Base-by-base conservation (phyloP, 306 rosid species). In the Chamaecrista fasciculata region DNA sequence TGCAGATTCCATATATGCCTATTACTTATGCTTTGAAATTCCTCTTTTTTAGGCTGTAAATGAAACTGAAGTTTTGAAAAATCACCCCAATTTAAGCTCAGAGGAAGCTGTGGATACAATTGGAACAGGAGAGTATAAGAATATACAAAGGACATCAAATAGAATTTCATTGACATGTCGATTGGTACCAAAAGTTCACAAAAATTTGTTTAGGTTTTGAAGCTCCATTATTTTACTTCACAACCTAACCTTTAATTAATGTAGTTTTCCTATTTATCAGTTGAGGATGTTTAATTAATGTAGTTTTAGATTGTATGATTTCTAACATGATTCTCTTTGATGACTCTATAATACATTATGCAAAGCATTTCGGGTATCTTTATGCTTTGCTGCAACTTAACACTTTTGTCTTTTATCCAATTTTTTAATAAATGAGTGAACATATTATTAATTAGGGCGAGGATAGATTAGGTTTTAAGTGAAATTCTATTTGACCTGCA, bases 121-220 rank as follows among this genome's bases (percentile, higher is more conserved):
- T 66, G 69, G 57, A 51, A 61, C 60, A 39, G 74, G 20, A 11
- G 83, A 79, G 39, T 11, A 14, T 70, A 81, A 67, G 76, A 75
- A 71, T 62, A 78, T 92, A 44, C 72, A 58, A 49, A 87, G 96
- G 59, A 82, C 80, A 34, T 67, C 85, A 50, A 76, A 28, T 49
- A 74, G 98, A 79, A 29, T 89, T 79, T 92, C 98, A 44, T 73
- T 92, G 77, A 89, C 98, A 5, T 89, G 98, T 62, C 67, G 98
- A 55, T 51, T 76, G 57, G 96, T 92, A 59, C 81, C 90, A 37
- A 92, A 87, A 76, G 98, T 84, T 36, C 86, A 81, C 78, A 92
- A 84, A 68, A 88, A 87, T 60, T 77, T 92, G 83, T 83, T 92
- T 66, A 84, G 82, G 85, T 68, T 75, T 72, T 89, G 81, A 80